Evolutionary conservation across 768 basidiomycete species (phyloP).

Genomic region (Aureoboletus auriporus): DNA sequence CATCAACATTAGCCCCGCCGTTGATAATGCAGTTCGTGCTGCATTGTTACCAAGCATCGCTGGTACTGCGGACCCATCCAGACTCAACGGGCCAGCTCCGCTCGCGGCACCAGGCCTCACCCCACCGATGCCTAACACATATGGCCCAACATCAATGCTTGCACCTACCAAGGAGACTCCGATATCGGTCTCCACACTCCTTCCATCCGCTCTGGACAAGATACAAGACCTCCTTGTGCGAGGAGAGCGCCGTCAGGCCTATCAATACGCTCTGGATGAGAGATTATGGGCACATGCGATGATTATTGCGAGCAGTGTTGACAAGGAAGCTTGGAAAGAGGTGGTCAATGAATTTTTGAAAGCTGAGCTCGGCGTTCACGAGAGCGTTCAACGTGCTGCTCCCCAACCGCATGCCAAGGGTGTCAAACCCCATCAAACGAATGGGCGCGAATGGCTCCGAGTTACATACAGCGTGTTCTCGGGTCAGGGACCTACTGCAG

Average conservation of each 20-base stretch:
- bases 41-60: constrained; percentile 62
- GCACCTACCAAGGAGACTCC: constrained; percentile 43
- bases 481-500: constrained; percentile 73
- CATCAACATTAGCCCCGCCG: constrained; percentile 44
- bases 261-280: constrained; percentile 83
- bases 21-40: constrained; percentile 72
- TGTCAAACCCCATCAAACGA: constrained; percentile 25
- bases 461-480: constrained; percentile 81
- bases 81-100: constrained; percentile 17
- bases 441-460: constrained; percentile 69
- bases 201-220: constrained; percentile 63
- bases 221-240: constrained; percentile 76
- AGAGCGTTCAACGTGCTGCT: constrained; percentile 16
- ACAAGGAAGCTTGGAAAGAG: constrained; percentile 92
- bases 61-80: constrained; percentile 18
- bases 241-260: constrained; percentile 84
- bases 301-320: constrained; percentile 88
- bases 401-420: constrained; percentile 19
- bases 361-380: constrained; percentile 58
- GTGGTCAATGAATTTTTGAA: constrained; percentile 82
- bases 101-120: constrained; percentile 30
- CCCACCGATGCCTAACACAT: constrained; percentile 19
- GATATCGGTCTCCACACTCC: constrained; percentile 56
- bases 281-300: constrained; percentile 95
- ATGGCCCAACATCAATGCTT: constrained; percentile 12